phyloP scores from a whole-genome alignment of 2,329 filamentous ascomycete genomes.

The Arthrocladium fulminans region DNA sequence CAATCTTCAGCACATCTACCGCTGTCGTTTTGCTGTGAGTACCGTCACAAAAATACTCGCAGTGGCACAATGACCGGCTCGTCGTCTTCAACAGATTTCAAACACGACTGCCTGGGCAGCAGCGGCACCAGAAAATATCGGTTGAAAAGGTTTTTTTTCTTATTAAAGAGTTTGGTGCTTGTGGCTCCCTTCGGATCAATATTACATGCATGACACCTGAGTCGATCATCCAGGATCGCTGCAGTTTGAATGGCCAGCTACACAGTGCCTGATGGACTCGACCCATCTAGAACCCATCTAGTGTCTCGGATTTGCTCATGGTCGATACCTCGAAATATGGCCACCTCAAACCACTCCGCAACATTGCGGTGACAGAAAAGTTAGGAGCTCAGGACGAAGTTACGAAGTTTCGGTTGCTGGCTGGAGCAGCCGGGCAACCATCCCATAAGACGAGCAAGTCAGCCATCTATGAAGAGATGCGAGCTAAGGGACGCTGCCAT shows the following conservation, averaged over 20 bases:
- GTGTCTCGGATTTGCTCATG: neutral
- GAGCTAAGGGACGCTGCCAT: neutral
- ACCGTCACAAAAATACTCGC: neutral
- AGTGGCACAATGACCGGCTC: neutral
- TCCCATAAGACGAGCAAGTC: too few species aligned
- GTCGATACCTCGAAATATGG: neutral
- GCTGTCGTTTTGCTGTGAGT: neutral
- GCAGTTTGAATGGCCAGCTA: neutral
- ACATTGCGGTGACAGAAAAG: too few species aligned
- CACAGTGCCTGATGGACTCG: neutral
- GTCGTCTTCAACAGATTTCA: neutral
- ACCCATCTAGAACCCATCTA: neutral
- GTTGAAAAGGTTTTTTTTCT: too few species aligned
- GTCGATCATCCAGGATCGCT: neutral
- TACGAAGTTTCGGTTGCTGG: too few species aligned
- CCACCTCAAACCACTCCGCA: too few species aligned
- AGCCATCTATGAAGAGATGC: neutral
- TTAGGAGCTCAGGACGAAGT: too few species aligned
- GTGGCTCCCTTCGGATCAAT: neutral
- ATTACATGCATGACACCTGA: neutral
- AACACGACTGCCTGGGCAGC: neutral
- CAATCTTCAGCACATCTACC: neutral
- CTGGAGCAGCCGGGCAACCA: too few species aligned
- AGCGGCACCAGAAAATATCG: neutral
- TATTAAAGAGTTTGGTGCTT: neutral